Base-by-base conservation (phyloP, 2,329 filamentous ascomycete genomes). In the Acarospora socialis region DNA sequence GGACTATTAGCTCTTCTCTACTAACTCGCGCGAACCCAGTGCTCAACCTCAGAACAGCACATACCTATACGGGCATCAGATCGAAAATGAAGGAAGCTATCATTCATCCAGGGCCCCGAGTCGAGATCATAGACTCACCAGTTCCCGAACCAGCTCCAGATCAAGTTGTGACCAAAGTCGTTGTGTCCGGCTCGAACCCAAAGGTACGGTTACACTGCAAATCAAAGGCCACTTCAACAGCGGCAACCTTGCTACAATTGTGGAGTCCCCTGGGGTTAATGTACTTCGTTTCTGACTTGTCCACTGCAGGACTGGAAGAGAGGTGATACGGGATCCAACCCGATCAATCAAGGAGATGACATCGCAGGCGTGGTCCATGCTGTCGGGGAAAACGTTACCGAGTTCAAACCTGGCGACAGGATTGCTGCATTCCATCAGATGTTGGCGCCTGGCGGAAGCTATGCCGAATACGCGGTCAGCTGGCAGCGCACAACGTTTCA, bases 391-490 rank as follows among this genome's bases (percentile, higher is more conserved):
- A 54, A 59, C 16, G 67, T 73, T 2, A 56, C 52, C 12, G 63
- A 65, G 28, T 73, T 73, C 55, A 60, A 60, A 42, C 50, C 55
- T 2, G 70, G 70, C 12, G 68, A 73, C 41, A 57, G 66, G 4
- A 69, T 74, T 2, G 65, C 51, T 0, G 55, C 53, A 0, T 56
- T 60, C 38, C 59, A 62, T 29, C 49, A 66, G 43, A 70, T 71
- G 61, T 43, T 53, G 29, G 53, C 53, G 1, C 54, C 60, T 0
- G 52, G 57, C n/a, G 70, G 70, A 2, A 60, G 55, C 19, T 73
- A 62, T 39, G 70, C 66, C 2, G 68, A 73, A 38, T 73, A 72
- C 43, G 66, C 66, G 1, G 45, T 73, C 4, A 61, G 60, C 2
- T 63, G 55, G 56, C 55, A 55, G 18, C 55, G 68, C 37, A 65